Conservation (phyloP, 805 yeast genomes). For the Saturnispora bothae region DNA sequence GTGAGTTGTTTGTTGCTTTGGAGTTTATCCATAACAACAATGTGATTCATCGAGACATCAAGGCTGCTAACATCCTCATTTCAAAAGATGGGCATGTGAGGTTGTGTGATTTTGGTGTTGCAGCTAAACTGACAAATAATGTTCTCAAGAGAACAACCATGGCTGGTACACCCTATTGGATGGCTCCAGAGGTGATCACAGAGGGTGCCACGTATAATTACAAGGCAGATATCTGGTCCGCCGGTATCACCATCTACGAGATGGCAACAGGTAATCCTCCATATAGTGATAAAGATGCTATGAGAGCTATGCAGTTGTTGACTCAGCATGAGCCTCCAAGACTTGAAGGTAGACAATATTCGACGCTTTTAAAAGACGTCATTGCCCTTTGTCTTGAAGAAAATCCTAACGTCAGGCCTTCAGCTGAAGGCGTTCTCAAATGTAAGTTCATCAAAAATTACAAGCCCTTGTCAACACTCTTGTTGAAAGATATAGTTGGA, state of each 20-base stretch:
- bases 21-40: slow-evolving; percentile 78
- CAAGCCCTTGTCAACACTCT: slow-evolving; percentile 46
- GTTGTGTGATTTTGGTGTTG: slow-evolving; percentile 96
- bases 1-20: slow-evolving; percentile 74
- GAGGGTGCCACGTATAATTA: slow-evolving; percentile 83
- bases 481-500: slow-evolving; percentile 64
- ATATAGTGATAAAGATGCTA: slow-evolving; percentile 87
- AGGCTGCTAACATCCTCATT: slow-evolving; percentile 90
- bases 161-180: slow-evolving; percentile 97
- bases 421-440: slow-evolving; percentile 75
- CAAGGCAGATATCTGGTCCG: slow-evolving; percentile 95
- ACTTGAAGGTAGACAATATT: slow-evolving; percentile 79
- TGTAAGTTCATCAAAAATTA: slow-evolving; percentile 61
- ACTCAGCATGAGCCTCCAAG: slow-evolving; percentile 92
- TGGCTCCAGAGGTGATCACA: slow-evolving; percentile 97
- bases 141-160: slow-evolving; percentile 80
- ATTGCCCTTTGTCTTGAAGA: slow-evolving; percentile 91
- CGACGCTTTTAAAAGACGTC: slow-evolving; percentile 68
- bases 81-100: slow-evolving; percentile 77
- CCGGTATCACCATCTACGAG: slow-evolving; percentile 90
- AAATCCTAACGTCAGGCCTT: slow-evolving; percentile 77
- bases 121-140: slow-evolving; percentile 77
- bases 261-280: slow-evolving; percentile 98
- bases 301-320: slow-evolving; percentile 88
- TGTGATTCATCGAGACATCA: slow-evolving; percentile 91